phyloP scores from a whole-genome alignment of 164 flowering plant species.

The Aristolochia californica region DNA sequence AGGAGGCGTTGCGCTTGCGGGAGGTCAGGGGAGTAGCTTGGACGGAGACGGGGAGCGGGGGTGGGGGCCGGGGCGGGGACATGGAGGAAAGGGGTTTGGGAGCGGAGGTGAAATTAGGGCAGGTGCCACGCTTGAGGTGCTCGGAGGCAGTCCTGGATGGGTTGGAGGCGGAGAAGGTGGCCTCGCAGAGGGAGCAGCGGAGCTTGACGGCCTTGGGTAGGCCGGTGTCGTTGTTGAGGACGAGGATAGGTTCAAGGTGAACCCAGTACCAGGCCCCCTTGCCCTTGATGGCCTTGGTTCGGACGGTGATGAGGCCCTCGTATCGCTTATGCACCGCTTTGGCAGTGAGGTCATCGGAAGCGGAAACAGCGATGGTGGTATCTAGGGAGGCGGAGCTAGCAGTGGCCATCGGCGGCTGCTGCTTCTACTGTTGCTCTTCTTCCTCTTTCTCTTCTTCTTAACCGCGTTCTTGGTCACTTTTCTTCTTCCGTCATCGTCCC shows the following conservation, averaged over 20 bases:
- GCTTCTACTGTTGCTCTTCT: not conserved
- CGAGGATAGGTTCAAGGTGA: slow-evolving; percentile 76
- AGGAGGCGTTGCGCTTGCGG: slow-evolving; percentile 25
- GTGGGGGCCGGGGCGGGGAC: too few relatives aligned
- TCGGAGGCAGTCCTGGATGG: slow-evolving; percentile 95
- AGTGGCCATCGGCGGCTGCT: slow-evolving; percentile 30
- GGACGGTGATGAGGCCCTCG: slow-evolving; percentile 64
- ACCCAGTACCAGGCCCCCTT: slow-evolving; percentile 99
- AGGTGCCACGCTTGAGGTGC: slow-evolving; percentile 87
- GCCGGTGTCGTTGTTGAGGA: slow-evolving; percentile 59
- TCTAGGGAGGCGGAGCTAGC: slow-evolving; percentile 21
- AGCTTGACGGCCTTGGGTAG: slow-evolving; percentile 83
- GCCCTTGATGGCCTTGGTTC: slow-evolving; percentile 74
- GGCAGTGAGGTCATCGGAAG: slow-evolving; percentile 52
- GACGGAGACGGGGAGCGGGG: too few relatives aligned
- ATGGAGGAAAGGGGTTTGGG: slow-evolving; percentile 53
- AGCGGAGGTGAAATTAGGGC: slow-evolving; percentile 62
- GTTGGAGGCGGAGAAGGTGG: slow-evolving; percentile 89
- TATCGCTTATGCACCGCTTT: slow-evolving; percentile 68
- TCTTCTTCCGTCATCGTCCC: slow-evolving; percentile 8
- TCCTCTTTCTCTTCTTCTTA: not conserved
- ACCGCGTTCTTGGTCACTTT: not conserved
- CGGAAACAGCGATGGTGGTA: slow-evolving; percentile 5
- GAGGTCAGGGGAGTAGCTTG: slow-evolving; percentile 9
- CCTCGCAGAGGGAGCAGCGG: slow-evolving; percentile 67